Evolutionary conservation across 179 eudicot genomes (phyloP).

Genomic region (Spinacia oleracea): DNA sequence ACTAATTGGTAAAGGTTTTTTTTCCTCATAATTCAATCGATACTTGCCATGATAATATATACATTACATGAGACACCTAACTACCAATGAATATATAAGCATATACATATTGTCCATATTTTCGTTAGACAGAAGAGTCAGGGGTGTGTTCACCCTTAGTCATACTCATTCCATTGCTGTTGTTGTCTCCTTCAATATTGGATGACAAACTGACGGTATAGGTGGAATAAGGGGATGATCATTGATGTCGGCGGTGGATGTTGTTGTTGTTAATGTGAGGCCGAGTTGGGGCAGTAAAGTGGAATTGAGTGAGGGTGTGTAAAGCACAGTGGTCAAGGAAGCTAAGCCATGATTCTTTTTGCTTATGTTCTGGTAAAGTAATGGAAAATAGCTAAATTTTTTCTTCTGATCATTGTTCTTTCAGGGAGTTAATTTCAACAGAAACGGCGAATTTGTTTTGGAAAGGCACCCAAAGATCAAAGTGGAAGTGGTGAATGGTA

Average conservation of each 20-base stretch:
- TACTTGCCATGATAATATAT: too few relatives aligned
- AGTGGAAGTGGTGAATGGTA: conserved; percentile 65
- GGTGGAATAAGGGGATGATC: conserved; percentile 10
- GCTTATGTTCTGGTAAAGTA: too few relatives aligned
- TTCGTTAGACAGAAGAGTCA: not conserved
- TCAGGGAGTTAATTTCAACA: conserved; percentile 48
- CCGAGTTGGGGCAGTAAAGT: conserved; percentile 25
- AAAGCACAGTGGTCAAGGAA: conserved; percentile 92
- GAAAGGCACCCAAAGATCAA: conserved; percentile 46
- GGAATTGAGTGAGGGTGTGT: conserved; percentile 58
- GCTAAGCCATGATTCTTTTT: not conserved
- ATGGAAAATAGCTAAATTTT: too few relatives aligned
- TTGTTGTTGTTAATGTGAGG: conserved; percentile 13
- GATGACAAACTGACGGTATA: not conserved
- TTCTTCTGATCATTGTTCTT: not conserved
- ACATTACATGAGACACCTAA: too few relatives aligned
- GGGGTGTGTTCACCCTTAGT: not conserved
- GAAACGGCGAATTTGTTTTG: conserved; percentile 52
- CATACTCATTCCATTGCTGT: too few relatives aligned
- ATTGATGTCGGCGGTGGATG: not conserved
- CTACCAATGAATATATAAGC: too few relatives aligned
- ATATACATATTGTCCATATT: too few relatives aligned
- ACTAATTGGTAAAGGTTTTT: too few relatives aligned
- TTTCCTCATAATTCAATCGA: too few relatives aligned
- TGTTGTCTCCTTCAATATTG: conserved; percentile 2